Percentiles rank a stretch among this genome's conserved stretches.
These are phyloP conservation scores for Onygenales sp. DNA, from an alignment of 2,329 filamentous ascomycete genomes.

Conservation along the genomic window DNA sequence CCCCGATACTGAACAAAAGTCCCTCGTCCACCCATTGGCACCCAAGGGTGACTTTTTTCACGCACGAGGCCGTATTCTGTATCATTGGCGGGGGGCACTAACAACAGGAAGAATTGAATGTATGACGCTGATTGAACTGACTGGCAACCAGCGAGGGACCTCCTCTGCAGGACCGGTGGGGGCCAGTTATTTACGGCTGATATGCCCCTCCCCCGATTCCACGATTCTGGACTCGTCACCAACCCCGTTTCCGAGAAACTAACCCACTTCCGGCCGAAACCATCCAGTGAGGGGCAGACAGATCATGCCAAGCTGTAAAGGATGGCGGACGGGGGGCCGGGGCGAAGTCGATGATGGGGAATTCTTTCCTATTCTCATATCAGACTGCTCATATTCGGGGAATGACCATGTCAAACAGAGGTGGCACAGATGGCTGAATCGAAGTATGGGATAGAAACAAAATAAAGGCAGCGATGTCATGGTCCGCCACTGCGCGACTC, in stretches of 20 bases:
- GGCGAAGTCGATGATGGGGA: not conserved
- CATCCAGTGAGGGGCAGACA: not conserved
- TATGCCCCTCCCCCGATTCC: not conserved
- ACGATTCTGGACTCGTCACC: not conserved
- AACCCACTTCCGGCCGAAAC: not conserved
- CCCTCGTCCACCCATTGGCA: too few species aligned
- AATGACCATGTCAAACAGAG: too few species aligned
- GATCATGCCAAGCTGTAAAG: not conserved
- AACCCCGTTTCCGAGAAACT: not conserved
- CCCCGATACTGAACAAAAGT: too few species aligned
- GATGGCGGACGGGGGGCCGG: not conserved
- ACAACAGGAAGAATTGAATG: too few species aligned
- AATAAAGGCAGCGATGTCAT: not conserved
- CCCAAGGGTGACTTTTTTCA: too few species aligned
- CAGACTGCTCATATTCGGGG: too few species aligned
- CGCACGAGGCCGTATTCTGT: too few species aligned
- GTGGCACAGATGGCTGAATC: too few species aligned
- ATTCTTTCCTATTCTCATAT: not conserved
- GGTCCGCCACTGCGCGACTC: not conserved
- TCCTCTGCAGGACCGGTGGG: too few species aligned
- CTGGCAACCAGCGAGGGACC: too few species aligned
- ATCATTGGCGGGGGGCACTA: too few species aligned
- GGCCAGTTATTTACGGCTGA: not conserved
- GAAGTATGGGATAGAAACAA: not conserved
- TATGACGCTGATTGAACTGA: not conserved